Percentiles rank a stretch among this genome's conserved stretches.
These are phyloP conservation scores for Akanthomyces lecanii DNA, from an alignment of 2,329 filamentous ascomycete genomes.

Conservation along the genomic window DNA sequence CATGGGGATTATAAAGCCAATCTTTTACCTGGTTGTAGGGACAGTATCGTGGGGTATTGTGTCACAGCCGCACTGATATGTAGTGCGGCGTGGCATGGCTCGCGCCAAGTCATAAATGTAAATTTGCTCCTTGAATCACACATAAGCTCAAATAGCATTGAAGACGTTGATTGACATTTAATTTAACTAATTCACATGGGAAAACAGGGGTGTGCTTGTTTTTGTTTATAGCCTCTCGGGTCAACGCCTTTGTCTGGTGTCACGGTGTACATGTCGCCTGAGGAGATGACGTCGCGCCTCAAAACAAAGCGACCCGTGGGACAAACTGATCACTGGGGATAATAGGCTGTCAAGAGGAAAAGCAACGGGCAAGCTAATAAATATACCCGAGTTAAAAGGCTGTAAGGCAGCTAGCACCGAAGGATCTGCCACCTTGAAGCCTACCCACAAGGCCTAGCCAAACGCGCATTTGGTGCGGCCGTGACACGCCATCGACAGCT, in stretches of 20 bases:
- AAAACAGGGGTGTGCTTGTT: not conserved
- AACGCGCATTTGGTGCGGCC: constrained; percentile 7
- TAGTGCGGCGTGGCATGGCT: too few species aligned
- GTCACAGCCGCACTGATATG: too few species aligned
- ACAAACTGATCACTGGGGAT: not conserved
- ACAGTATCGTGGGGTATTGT: too few species aligned
- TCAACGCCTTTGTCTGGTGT: not conserved
- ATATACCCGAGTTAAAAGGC: not conserved
- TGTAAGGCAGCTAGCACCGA: not conserved
- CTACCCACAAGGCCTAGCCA: not conserved
- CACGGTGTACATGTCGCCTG: not conserved
- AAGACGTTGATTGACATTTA: not conserved
- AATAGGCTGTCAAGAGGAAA: not conserved
- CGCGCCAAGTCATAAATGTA: too few species aligned
- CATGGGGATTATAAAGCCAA: not conserved
- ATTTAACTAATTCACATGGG: not conserved
- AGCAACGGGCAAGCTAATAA: not conserved
- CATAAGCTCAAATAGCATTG: too few species aligned
- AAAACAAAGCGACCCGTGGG: not conserved
- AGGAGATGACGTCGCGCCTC: not conserved
- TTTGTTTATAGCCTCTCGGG: not conserved
- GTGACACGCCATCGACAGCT: not conserved
- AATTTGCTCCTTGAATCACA: too few species aligned
- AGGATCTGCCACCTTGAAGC: not conserved
- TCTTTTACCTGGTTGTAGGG: not conserved